Evolutionary conservation across 139 green algal genomes (phyloP), one percentile per base, ranked within the genome.

Genomic region (Chlamydomonas sp.): DNA sequence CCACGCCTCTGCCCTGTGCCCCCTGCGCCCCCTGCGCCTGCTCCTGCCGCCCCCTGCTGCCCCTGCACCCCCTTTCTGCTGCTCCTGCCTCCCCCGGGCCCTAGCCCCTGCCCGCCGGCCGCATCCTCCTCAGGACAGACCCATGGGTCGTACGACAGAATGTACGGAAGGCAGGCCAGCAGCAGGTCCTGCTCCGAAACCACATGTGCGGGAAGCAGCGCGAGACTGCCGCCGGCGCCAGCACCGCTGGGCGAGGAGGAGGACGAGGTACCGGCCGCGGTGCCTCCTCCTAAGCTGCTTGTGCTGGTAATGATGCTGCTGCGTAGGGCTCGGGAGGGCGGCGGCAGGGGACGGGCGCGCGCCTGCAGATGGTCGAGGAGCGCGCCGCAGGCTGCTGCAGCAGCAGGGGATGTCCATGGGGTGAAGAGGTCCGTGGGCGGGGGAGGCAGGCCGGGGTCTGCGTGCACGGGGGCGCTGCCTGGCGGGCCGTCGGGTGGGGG

Each of bases 111-210:
- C 31, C 31, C 31, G 31, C 31, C 31, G 31, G 31, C 31, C 31
- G 31, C 31, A 49, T 49, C 31, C 31, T 49, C 31, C 31, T 49
- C 31, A 49, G 31, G 31, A 49, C 31, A 49, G 31, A 49, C 31
- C 31, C 31, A 49, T 49, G 31, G 31, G 31, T 49, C 31, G 31
- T 49, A 49, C 66, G 12, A 14, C 66, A 71, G 66, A 10, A 71
- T 14, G 66, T 16, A 57, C 49, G 84, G 75, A 16, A 77, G 58
- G 18, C 63, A 69, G 5, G 6, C 63, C 7, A 57, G 49, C 18
- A 88, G 15, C 75, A 82, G 59, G 58, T 88, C 84, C 84, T 88
- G 84, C 74, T 77, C 75, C 84, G 63, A 20, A 49, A 88, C 84
- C 84, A 61, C 75, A 16, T 64, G 58, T 7, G 15, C 63, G 0